Base-by-base conservation (phyloP, 208 protist genomes). In the Crithidia sp. region DNA sequence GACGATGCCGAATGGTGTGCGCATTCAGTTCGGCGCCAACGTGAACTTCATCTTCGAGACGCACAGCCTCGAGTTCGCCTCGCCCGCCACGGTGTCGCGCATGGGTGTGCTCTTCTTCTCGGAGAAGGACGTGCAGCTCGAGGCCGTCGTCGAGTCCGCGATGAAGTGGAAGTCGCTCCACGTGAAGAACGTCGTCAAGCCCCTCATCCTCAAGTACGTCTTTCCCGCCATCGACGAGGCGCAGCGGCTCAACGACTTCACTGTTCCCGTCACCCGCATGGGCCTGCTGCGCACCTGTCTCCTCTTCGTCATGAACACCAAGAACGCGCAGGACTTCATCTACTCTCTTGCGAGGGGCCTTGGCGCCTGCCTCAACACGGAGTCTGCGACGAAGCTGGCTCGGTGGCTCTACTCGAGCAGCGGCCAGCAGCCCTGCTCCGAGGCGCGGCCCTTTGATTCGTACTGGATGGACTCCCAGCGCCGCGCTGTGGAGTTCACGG, bases 21-120 rank as follows among this genome's bases (percentile, higher is more conserved):
- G 98, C 58, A 96, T 99, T 43, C 97, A 98, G 69, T 99, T 99
- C 84, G 86, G 93, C 16, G 71, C 82, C 5, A 98, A 98, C 65
- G 89, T 98, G 39, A 99, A 98, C 82, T 96, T 99, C 79, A 71
- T 98, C 47, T 99, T 99, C 81, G 98, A 99, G 81, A 96, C 98
- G n/a, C 91, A 99, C 77, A 98, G 96, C 77, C 82, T 99, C 3
- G 88, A 96, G 67, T 99, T 97, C 72, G 98, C 98, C 17, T 99
- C 98, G n/a, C 98, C 98, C n/a, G 98, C 98, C 36, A 99, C 98
- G 9, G 98, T 99, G 19, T 99, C 98, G 2, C 96, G 99, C 70
- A 95, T 96, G 88, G 98, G 96, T 74, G 97, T 99, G 16, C 86
- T 98, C 52, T 98, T 98, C 78, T 91, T 99, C 62, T 98, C 93